Conservation (phyloP, 257 asterid species). For the Solanum ossicruentum region DNA sequence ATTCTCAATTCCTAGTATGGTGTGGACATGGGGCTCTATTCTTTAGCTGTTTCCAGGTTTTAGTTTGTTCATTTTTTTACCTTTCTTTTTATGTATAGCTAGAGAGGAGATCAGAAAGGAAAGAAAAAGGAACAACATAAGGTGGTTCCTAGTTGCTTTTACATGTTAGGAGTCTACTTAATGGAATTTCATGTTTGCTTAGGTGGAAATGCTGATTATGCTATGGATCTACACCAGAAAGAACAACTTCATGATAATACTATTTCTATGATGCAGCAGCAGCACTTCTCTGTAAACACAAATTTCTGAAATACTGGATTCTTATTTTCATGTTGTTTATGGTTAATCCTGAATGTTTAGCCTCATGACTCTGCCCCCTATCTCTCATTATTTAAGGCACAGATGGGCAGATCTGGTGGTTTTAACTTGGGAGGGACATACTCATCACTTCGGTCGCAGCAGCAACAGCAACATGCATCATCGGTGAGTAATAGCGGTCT, state of each 20-base stretch:
- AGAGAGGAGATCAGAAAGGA: background rate
- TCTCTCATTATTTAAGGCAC: slow-evolving; percentile 16
- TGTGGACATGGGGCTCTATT: background rate
- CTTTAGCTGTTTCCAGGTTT: background rate
- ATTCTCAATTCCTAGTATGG: background rate
- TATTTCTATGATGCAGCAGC: slow-evolving; percentile 90
- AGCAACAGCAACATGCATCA: slow-evolving; percentile 49
- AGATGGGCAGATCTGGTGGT: slow-evolving; percentile 97
- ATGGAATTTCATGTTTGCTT: slow-evolving; percentile 2
- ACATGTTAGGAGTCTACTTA: background rate
- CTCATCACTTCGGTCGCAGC: slow-evolving; percentile 85
- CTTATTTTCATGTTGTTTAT: background rate
- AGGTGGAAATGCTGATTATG: slow-evolving; percentile 83
- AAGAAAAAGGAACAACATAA: background rate
- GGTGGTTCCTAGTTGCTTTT: background rate
- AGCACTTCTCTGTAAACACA: slow-evolving; percentile 65
- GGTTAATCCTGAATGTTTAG: background rate
- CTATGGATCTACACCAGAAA: slow-evolving; percentile 83
- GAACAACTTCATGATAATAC: slow-evolving; percentile 74
- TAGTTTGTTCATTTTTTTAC: background rate
- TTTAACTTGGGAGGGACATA: slow-evolving; percentile 79
- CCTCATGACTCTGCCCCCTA: background rate
- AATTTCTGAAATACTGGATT: background rate
- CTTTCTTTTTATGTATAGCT: background rate
- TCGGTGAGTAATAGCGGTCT: slow-evolving; percentile 48